Base-by-base conservation (phyloP, 148 eudicot species). In the Rhododendron simsii region DNA sequence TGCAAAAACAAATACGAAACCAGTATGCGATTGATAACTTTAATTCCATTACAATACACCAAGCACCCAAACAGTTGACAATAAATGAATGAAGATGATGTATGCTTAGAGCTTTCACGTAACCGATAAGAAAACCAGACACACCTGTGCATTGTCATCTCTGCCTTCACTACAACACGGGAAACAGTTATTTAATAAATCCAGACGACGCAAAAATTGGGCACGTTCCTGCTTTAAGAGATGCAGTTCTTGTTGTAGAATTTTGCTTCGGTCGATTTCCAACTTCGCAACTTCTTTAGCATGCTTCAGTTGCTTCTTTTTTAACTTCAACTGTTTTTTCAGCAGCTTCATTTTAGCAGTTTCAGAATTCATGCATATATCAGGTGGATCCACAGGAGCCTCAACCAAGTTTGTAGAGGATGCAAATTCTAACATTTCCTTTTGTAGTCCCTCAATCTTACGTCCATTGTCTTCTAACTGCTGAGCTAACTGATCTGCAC, bases 231-330 rank as follows among this genome's bases (percentile, higher is more conserved):
- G 90, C 91, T 87, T 93, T 55, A 97, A 65, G 83, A 82, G 85
- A 84, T 69, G 81, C 73, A 95, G 84, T 80, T 94, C 94, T 79
- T 87, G 88, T 82, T 90, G 92, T 71, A 93, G 83, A 71, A 93
- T 83, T 13, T 41, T 83, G 78, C 90, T 93, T 69, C 91, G 93
- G 73, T 61, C 80, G 73, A 90, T 91, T 89, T 95, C 98, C 50
- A 92, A 83, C 88, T 89, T 90, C 18, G 92, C 86, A 53, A 92
- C 96, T 91, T 94, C 89, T 87, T 93, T 97, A 80, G 94, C 92
- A 93, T 94, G 98, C 93, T 93, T 93, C 73, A 90, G 90, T 78
- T 92, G 91, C 91, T 87, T 89, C 88, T 91, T 94, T 90, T 92
- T 94, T 82, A 97, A 91, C 85, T 93, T 93, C 88, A 95, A 84